Conservation (phyloP, 192 early-diverging fungal genomes). For the Umbelopsis isabellina region DNA sequence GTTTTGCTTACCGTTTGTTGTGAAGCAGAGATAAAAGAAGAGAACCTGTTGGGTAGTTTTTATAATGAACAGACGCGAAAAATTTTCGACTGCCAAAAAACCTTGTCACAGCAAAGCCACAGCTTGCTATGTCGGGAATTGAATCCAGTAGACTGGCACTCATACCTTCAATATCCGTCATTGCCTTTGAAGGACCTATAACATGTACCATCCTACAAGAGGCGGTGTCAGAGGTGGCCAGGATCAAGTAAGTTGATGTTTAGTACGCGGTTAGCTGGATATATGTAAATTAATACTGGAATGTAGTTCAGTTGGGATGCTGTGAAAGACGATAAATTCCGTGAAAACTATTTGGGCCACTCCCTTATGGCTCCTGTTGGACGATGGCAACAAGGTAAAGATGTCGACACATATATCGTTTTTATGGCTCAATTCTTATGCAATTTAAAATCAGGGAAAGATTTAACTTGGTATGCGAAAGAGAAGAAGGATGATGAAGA, state of each 20-base stretch:
- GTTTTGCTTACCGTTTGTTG: slow-evolving; percentile 11
- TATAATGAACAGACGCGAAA: not conserved
- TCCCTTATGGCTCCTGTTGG: slow-evolving; percentile 80
- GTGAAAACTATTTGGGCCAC: slow-evolving; percentile 88
- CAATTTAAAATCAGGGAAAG: slow-evolving; percentile 45
- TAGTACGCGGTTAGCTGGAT: not conserved
- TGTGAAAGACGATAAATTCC: slow-evolving; percentile 68
- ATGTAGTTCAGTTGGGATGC: slow-evolving; percentile 61
- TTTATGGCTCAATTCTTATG: not conserved
- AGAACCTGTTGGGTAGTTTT: not conserved
- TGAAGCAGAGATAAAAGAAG: not conserved
- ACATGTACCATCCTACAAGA: slow-evolving; percentile 20
- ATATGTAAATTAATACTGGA: not conserved
- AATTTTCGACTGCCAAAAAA: slow-evolving; percentile 3
- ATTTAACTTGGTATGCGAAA: slow-evolving; percentile 78
- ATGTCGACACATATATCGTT: not conserved
- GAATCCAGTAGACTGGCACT: no score
- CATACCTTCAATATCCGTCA: not conserved
- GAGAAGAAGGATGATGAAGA: slow-evolving; percentile 38
- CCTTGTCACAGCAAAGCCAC: slow-evolving; percentile 10
- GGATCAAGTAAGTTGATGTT: slow-evolving; percentile 33
- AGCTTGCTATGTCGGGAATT: no score
- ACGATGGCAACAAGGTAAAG: slow-evolving; percentile 69
- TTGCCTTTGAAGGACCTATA: not conserved
- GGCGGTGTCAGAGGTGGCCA: slow-evolving; percentile 39